Evolutionary conservation across 441 rosid species (phyloP), one percentile per base, ranked within the genome.

Genomic region (Hura crepitans): DNA sequence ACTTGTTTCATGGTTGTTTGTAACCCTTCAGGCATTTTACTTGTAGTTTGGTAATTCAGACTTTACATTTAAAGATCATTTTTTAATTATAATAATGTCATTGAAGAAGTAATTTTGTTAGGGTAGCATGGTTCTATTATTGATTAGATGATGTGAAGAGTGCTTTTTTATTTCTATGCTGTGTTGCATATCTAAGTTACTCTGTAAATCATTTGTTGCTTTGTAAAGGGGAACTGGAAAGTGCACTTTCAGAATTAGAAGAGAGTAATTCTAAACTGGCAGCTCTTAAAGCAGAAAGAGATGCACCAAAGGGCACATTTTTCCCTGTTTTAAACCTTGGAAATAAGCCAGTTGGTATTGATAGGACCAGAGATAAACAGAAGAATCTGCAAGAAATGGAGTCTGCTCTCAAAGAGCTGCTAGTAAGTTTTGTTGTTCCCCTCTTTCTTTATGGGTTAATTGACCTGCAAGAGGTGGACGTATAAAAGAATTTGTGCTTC

Each of bases 241-340:
- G 73, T 81, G 85, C 83, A 35, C 68, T 87, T 69, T 80, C 74
- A 50, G 93, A 89, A 78, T 80, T 96, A 80, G 85, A 86, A 70
- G 90, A 85, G 69, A 84, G 87, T 71, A 86, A 93, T 63, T 78
- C 81, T 70, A 82, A 91, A 68, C 75, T 96, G 81, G 89, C 83
- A 65, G 80, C 84, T 70, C 88, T 91, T 66, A 91, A 84, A 82
- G 85, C 90, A n/a, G 98, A 91, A 76, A 87, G 84, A 77, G 98
- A 93, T 86, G 90, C 91, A 54, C 84, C 89, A 27, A 84, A 85
- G 77, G 97, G 96, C 79, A 79, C 89, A 25, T 81, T 86, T 79
- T 86, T 89, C 67, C 98, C 98, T 53, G 85, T 90, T 69, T 68
- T 91, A 80, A 91, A 81, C 75, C 64, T 85, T 28, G 89, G 93